Base-by-base conservation (phyloP, 2,329 filamentous ascomycete species). In the Epichloe gansuensis region DNA sequence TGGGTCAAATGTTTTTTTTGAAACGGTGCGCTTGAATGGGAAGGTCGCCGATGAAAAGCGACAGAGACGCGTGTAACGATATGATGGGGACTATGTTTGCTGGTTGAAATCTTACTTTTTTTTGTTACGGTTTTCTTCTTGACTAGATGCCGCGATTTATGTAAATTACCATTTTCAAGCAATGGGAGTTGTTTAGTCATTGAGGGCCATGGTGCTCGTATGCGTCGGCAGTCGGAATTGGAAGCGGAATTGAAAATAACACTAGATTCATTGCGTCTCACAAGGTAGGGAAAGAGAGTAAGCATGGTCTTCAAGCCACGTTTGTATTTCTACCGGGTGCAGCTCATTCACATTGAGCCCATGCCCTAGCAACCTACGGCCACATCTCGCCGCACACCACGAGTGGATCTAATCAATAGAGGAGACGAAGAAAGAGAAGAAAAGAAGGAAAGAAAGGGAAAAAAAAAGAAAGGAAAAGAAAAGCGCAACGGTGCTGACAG, bases 121-220 rank as follows among this genome's bases (percentile, higher is more conserved):
- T 44, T 13, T 28, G 9, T 38, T 4, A 11, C 7, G 13, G 37
- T 28, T 28, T 2, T 31, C 37, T 42, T 49, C n/a, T 49, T 50
- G 46, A 44, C 28, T 50, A 47, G 50, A 48, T 34, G 2, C n/a
- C 25, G 37, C 35, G 25, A 23, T 21, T 47, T 31, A 44, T 52
- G 52, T 54, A 54, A 37, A 54, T 48, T 49, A 55, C 46, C 45
- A 55, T 51, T 35, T 51, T 28, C 21, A 51, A 48, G 47, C 44
- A 46, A 48, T 39, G 47, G 46, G 15, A 31, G 28, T 17, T 43
- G 25, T 7, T 46, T 3, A 31, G 9, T 4, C 4, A 31, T 4
- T 31, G 28, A 31, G 28, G 28, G 28, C 9, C 28, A 31, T 31
- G 1, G 28, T 31, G 28, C 28, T 31, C 8, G 23, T 11, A 46